Base-by-base conservation (phyloP, 2,329 filamentous ascomycete species). In the Aspergillus thermomutatus region DNA sequence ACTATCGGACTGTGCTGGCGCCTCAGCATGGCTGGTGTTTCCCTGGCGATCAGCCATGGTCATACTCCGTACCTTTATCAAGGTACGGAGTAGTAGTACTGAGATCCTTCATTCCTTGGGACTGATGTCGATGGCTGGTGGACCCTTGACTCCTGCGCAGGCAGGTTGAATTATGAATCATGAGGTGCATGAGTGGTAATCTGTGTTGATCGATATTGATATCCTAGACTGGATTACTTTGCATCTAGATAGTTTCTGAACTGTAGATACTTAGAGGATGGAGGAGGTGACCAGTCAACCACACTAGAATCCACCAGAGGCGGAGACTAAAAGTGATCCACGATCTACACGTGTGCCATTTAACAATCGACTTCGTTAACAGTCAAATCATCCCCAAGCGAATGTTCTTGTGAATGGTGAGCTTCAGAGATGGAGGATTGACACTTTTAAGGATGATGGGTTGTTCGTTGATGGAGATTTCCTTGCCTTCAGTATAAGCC, bases 21-120 rank as follows among this genome's bases (percentile, higher is more conserved):
- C n/a, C n/a, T n/a, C n/a, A 31, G 31, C 14, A 34, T 51, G 50
- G 49, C 19, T 50, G 49, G 48, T 28, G 52, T 54, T 46, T 48
- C 55, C 49, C 34, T 40, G 49, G 50, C 37, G 57, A 53, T 49
- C 28, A 31, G 28, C 10, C 14, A 31, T 5, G 28, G 28, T n/a
- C n/a, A n/a, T n/a, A n/a, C n/a, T n/a, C n/a, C n/a, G n/a, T n/a
- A n/a, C n/a, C n/a, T n/a, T n/a, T 34, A 34, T 34, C 6, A 34
- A 34, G 28, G 28, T 34, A 34, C n/a, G n/a, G n/a, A n/a, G n/a
- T n/a, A n/a, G n/a, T 4, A 11, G 11, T 14, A 4, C 31, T 34
- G 11, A 17, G 11, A 34, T 17, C 1, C 11, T 34, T 34, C 31
- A 34, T 43, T 21, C n/a, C 40, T 43, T 43, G 19, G n/a, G 40